These are phyloP conservation scores for Corynespora cassiicola DNA, from an alignment of 2,329 filamentous ascomycete genomes.

Conservation along the genomic window DNA sequence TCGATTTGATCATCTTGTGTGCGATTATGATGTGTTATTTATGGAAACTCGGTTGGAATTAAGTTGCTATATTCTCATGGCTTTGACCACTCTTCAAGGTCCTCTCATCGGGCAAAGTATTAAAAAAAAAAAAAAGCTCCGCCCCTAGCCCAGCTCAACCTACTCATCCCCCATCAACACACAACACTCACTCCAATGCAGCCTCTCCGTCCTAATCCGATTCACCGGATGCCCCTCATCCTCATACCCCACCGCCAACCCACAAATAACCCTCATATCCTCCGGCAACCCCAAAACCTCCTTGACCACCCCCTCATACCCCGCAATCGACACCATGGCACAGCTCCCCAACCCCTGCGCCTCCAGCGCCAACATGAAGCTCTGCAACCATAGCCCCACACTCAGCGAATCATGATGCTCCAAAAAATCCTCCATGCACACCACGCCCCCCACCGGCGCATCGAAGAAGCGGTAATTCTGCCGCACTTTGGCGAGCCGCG, in stretches of 20 bases:
- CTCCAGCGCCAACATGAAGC: constrained; percentile 22
- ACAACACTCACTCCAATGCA: no score
- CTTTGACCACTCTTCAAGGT: no score
- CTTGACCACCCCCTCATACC: constrained; percentile 26
- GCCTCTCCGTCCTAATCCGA: constrained; percentile 6
- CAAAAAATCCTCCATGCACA: constrained; percentile 22
- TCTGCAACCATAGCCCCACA: constrained; percentile 32
- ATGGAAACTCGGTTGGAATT: no score
- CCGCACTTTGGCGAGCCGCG: no score
- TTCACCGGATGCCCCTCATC: constrained; percentile 6
- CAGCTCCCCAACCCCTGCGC: constrained; percentile 25
- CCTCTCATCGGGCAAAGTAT: no score
- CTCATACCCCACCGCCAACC: constrained; percentile 29
- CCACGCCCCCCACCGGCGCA: constrained; percentile 19
- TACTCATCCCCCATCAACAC: no score
- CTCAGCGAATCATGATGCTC: constrained; percentile 20
- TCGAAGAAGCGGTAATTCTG: constrained; percentile 30
- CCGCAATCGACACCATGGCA: constrained; percentile 23
- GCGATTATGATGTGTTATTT: no score
- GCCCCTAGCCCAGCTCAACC: no score
- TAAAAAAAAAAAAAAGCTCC: no score
- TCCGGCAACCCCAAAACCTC: constrained; percentile 19
- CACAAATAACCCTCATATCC: constrained; percentile 22
- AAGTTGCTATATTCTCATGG: no score
- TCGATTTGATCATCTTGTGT: no score